Conservation (phyloP, 2,329 filamentous ascomycete species). For the Stylonectria norvegica region DNA sequence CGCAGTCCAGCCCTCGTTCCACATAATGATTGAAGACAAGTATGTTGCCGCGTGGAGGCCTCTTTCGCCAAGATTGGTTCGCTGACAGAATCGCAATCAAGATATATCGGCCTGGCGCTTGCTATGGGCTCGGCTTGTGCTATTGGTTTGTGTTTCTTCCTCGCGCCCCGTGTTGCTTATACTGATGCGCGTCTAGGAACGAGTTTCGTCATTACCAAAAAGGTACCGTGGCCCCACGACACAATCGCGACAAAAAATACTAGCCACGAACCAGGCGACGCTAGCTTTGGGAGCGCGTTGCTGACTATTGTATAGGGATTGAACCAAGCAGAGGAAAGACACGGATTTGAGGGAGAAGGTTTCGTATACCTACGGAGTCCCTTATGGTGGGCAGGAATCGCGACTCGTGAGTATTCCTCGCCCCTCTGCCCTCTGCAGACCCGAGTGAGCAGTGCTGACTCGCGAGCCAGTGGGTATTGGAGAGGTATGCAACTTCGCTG, state of each 20-base stretch:
- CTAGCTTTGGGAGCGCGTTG: neutral
- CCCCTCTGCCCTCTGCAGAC: neutral
- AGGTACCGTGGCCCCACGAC: constrained; percentile 53
- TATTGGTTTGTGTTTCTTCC: constrained; percentile 57
- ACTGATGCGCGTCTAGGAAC: constrained; percentile 57
- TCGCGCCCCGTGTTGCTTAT: constrained; percentile 2
- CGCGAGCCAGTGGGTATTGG: constrained; percentile 71
- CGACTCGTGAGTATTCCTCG: constrained; percentile 65
- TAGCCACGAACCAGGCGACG: no score
- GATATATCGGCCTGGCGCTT: constrained; percentile 73
- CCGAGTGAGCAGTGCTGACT: constrained; percentile 18
- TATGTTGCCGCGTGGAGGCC: constrained; percentile 17
- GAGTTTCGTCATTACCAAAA: constrained; percentile 99
- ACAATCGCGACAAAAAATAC: neutral
- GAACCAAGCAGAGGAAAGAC: constrained; percentile 82
- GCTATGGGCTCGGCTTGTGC: constrained; percentile 72
- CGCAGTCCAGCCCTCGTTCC: constrained; percentile 16
- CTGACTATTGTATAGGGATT: constrained; percentile 59
- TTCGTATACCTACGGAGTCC: constrained; percentile 92
- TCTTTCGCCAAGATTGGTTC: neutral
- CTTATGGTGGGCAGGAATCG: constrained; percentile 95
- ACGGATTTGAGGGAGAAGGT: constrained; percentile 95
- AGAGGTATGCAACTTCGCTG: constrained; percentile 95
- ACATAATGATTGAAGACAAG: constrained; percentile 39
- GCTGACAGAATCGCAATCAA: constrained; percentile 35